Evolutionary conservation across 306 rosid genomes (phyloP).

Genomic region (Oemleria cerasiformis): DNA sequence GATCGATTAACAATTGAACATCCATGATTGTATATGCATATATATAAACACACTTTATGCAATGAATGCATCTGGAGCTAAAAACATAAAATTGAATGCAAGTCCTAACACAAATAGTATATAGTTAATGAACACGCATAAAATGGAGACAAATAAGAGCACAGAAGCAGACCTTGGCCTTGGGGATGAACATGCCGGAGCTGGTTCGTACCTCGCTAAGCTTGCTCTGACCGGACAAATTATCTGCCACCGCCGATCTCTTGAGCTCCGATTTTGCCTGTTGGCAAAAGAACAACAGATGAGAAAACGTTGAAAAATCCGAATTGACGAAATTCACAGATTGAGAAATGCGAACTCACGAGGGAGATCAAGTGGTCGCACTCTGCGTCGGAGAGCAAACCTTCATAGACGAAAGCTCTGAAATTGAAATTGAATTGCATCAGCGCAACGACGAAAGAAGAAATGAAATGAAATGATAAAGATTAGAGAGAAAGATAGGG

Average conservation of each 20-base stretch:
- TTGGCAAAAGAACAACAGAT: conserved; percentile 6
- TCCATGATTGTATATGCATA: neutral
- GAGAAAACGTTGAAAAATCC: neutral
- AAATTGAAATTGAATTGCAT: conserved; percentile 16
- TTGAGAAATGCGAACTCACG: conserved; percentile 43
- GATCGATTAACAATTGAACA: neutral
- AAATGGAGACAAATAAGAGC: neutral
- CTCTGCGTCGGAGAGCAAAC: conserved; percentile 82
- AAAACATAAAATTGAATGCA: neutral
- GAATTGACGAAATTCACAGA: neutral
- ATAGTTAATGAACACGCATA: neutral
- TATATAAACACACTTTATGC: neutral
- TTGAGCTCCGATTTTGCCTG: conserved; percentile 92
- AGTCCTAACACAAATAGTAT: neutral
- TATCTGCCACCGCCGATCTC: conserved; percentile 95
- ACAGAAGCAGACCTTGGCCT: conserved; percentile 62
- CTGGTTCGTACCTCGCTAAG: conserved; percentile 89
- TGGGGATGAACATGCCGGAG: conserved; percentile 90
- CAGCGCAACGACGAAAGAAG: neutral
- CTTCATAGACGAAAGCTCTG: conserved; percentile 92
- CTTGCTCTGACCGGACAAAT: conserved; percentile 63
- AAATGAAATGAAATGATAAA: neutral
- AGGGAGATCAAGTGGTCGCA: conserved; percentile 90
- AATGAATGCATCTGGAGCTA: neutral
- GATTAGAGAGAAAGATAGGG: conserved; percentile 5